A percentile compares a stretch with the other conserved stretches of the same genome.
Conservation (phyloP, 2,329 filamentous ascomycete genomes). For the Ophiocordyceps camponoti-rufipedis region DNA sequence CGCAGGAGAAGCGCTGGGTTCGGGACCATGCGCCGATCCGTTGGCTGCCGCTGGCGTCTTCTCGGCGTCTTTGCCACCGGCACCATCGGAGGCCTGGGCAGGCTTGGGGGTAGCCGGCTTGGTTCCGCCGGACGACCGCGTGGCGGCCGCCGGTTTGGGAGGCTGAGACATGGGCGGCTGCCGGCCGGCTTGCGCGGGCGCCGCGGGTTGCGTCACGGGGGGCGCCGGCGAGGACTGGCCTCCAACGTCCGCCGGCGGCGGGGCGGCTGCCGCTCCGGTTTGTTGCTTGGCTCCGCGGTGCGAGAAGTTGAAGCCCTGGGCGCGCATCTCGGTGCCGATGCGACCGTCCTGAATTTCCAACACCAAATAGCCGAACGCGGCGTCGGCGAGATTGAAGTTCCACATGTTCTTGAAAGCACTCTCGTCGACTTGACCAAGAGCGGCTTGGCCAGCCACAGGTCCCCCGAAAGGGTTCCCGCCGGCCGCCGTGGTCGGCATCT, state of each 20-base stretch:
- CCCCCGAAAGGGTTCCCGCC: constrained; percentile 95
- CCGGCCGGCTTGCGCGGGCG: constrained; percentile 14
- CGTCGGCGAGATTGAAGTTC: constrained; percentile 98
- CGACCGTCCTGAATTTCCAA: constrained; percentile 88
- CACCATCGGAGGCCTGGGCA: constrained; percentile 20
- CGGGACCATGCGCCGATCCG: constrained; percentile 31
- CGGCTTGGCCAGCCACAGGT: constrained; percentile 50
- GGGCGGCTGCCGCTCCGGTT: constrained; percentile 18
- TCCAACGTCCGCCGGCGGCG: constrained; percentile 10
- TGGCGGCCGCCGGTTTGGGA: constrained; percentile 22
- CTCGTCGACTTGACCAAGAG: constrained; percentile 84
- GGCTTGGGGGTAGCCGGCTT: constrained; percentile 32
- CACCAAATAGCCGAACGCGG: constrained; percentile 90
- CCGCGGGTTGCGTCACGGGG: constrained; percentile 16
- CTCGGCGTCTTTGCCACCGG: constrained; percentile 33
- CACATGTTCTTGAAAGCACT: constrained; percentile 99
- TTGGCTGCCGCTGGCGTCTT: constrained; percentile 32
- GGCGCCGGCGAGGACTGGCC: constrained; percentile 17
- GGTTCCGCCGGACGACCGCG: constrained; percentile 13
- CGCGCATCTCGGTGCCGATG: constrained; percentile 96
- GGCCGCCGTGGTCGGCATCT: constrained; percentile 91
- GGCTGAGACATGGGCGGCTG: constrained; percentile 20
- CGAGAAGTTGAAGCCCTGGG: constrained; percentile 97
- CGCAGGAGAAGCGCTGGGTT: constrained; percentile 36
- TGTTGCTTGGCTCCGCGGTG: constrained; percentile 76